Percentiles rank a stretch among this genome's conserved stretches.
phyloP scores from a whole-genome alignment of 345 rosid genomes.

The Arabidopsis arenosa region DNA sequence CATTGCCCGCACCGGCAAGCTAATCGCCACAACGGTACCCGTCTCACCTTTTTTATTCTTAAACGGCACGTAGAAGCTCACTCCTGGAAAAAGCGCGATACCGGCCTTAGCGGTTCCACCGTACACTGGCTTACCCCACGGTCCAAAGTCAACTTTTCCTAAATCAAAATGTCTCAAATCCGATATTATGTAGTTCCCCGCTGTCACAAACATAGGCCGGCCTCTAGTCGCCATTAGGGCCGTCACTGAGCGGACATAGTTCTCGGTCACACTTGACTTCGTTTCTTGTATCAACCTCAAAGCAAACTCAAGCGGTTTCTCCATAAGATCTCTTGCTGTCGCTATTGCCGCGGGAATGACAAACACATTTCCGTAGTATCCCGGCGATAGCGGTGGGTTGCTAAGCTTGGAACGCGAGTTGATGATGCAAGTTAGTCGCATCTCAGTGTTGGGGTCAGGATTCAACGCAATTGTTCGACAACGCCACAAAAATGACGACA shows the following conservation, averaged over 20 bases:
- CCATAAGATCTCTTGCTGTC: constrained; percentile 46
- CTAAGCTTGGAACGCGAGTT: constrained; percentile 52
- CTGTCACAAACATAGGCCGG: constrained; percentile 52
- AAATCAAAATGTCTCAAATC: constrained; percentile 56
- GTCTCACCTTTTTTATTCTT: constrained; percentile 48
- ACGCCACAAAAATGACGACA: constrained; percentile 65
- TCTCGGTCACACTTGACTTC: constrained; percentile 48
- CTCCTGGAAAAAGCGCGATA: constrained; percentile 50
- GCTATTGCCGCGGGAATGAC: constrained; percentile 53
- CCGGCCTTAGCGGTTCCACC: constrained; percentile 56
- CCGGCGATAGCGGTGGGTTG: constrained; percentile 49
- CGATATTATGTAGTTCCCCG: constrained; percentile 51
- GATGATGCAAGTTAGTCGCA: constrained; percentile 53
- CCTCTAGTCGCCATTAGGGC: constrained; percentile 47
- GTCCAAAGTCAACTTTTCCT: constrained; percentile 55
- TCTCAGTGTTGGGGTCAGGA: constrained; percentile 55
- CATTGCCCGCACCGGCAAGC: constrained; percentile 44
- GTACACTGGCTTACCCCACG: constrained; percentile 64
- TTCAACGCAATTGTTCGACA: constrained; percentile 58
- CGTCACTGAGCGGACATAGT: constrained; percentile 41
- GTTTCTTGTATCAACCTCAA: constrained; percentile 53
- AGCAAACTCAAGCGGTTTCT: constrained; percentile 57
- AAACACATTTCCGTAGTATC: constrained; percentile 62
- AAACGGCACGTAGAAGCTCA: constrained; percentile 53
- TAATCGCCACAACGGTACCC: constrained; percentile 39